Evolutionary conservation across 768 basidiomycete species (phyloP).

Genomic region (Rhodotorula diobovata): DNA sequence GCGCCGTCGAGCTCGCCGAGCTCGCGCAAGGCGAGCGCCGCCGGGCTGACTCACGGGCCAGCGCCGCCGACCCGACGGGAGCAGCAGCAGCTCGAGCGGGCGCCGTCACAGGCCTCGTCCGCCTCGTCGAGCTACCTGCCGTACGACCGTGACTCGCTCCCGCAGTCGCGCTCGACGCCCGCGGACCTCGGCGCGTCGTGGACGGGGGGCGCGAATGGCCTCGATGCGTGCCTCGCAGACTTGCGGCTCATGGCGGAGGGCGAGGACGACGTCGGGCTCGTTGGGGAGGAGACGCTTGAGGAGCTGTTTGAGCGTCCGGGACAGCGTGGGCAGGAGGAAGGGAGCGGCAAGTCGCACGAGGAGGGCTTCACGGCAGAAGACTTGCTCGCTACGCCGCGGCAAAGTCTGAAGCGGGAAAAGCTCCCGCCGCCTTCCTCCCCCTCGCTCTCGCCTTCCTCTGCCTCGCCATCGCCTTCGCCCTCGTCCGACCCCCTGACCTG

Average conservation of each 20-base stretch:
- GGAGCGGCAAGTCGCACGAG: too few species aligned
- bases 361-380: background rate
- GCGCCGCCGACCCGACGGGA: fast-evolving
- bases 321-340: background rate
- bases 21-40: background rate
- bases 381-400: background rate
- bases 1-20: background rate
- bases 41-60: background rate
- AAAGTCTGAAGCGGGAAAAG: background rate
- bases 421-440: background rate
- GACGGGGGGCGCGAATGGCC: background rate
- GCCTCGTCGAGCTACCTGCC: background rate
- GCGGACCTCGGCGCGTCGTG: background rate
- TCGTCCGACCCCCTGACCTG: conserved; percentile 2
- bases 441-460: background rate
- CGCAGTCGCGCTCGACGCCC: conserved; percentile 11
- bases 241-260: conserved; percentile 20
- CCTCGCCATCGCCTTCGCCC: background rate
- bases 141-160: background rate
- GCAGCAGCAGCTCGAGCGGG: background rate
- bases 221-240: conserved; percentile 34
- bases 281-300: conserved; percentile 4
- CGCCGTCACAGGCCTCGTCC: background rate
- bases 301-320: background rate
- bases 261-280: background rate